Evolutionary conservation across 768 basidiomycete genomes (phyloP).

Genomic region (Cystofilobasidium bisporidii): DNA sequence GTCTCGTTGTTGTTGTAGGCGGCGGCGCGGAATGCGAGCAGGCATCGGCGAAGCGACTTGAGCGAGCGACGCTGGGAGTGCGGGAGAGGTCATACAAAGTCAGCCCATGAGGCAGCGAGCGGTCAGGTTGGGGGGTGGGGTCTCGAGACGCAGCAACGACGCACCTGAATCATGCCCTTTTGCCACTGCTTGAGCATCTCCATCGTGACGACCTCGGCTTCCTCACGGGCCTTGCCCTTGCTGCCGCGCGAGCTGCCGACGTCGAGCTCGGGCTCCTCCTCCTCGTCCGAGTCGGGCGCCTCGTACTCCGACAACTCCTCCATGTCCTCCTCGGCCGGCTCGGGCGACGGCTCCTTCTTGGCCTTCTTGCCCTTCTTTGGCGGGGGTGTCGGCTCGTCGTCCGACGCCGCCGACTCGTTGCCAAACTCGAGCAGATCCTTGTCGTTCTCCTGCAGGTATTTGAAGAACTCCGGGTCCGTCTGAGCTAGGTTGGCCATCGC

Average conservation of each 20-base stretch:
- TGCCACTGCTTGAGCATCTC: conserved; percentile 73
- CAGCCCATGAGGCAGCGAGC: neutral
- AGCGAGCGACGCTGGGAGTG: conserved; percentile 49
- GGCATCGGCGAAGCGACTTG: conserved; percentile 66
- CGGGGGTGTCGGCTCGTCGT: conserved; percentile 29
- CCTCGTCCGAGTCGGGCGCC: conserved; percentile 31
- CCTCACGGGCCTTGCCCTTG: conserved; percentile 44
- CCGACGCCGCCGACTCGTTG: conserved; percentile 23
- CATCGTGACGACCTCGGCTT: conserved; percentile 35
- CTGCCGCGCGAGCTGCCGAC: conserved; percentile 11
- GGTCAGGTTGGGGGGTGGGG: too few relatives aligned
- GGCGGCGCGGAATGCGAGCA: conserved; percentile 85
- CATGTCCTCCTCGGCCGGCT: conserved; percentile 36
- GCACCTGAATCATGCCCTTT: conserved; percentile 71
- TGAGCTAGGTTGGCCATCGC: conserved; percentile 82
- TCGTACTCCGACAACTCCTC: conserved; percentile 42
- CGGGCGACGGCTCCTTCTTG: conserved; percentile 40
- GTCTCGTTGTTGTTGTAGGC: conserved; percentile 77
- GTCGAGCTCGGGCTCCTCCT: conserved; percentile 42
- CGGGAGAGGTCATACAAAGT: neutral
- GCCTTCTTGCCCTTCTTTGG: conserved; percentile 41
- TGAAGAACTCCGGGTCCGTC: conserved; percentile 98
- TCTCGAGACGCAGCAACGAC: conserved; percentile 27
- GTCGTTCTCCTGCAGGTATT: conserved; percentile 94
- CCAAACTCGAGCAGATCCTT: conserved; percentile 76